Evolutionary conservation across 192 early-diverging fungal genomes (phyloP).

Genomic region (Rhizoclosmatium globosum): DNA sequence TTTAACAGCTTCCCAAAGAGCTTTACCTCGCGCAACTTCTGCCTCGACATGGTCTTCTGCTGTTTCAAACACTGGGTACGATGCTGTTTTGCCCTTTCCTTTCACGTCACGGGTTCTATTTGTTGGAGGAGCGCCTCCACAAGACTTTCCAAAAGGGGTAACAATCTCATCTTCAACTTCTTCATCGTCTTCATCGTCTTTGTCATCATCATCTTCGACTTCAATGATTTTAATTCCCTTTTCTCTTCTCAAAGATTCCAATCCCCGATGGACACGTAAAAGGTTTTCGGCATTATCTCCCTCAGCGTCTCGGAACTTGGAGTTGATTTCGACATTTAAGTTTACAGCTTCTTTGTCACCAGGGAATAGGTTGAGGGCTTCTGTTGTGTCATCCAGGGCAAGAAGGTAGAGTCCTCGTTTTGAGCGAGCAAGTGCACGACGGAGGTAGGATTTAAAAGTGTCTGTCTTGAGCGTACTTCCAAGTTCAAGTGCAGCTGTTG

Average conservation of each 20-base stretch:
- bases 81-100: not conserved
- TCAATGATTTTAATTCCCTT: not conserved
- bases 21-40: not conserved
- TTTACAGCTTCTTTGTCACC: slow-evolving; percentile 31
- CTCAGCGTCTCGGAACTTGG: slow-evolving; percentile 22
- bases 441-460: slow-evolving; percentile 38
- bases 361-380: slow-evolving; percentile 6
- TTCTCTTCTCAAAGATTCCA: not conserved
- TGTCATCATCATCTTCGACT: slow-evolving; percentile 3
- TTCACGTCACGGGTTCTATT: not conserved
- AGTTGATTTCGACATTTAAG: slow-evolving; percentile 9
- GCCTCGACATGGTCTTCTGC: not conserved
- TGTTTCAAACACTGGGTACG: not conserved
- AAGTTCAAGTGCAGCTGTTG: not conserved
- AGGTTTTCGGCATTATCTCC: not conserved
- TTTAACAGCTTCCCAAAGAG: not conserved
- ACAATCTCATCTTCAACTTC: slow-evolving; percentile 25
- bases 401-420: slow-evolving; percentile 36
- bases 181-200: not conserved
- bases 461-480: not conserved
- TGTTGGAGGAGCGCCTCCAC: not conserved
- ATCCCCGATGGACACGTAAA: not conserved
- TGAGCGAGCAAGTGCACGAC: slow-evolving; percentile 33
- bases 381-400: slow-evolving; percentile 27
- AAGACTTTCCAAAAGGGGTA: slow-evolving; percentile 11